A percentile compares a stretch with the other conserved stretches of the same genome.
phyloP scores from a whole-genome alignment of 2,329 filamentous ascomycete species.

The Clonostachys solani region DNA sequence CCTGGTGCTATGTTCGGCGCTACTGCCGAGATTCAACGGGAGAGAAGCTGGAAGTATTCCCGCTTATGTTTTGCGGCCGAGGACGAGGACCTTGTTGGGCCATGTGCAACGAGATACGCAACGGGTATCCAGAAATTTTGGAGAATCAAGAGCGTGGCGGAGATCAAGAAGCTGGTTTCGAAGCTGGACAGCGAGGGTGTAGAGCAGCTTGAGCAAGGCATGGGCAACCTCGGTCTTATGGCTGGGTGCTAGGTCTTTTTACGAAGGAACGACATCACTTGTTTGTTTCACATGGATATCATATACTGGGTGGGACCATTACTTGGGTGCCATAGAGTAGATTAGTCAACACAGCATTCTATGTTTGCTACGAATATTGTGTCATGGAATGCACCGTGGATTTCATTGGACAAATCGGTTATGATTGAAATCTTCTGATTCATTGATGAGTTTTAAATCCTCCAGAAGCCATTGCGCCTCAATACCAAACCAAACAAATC shows the following conservation, averaged over 20 bases:
- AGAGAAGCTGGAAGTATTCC: slow-evolving; percentile 66
- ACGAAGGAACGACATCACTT: neutral
- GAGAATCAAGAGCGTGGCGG: slow-evolving; percentile 62
- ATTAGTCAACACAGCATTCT: neutral
- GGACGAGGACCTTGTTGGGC: slow-evolving; percentile 62
- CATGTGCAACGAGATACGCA: slow-evolving; percentile 59
- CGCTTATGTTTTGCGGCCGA: slow-evolving; percentile 84
- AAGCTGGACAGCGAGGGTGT: slow-evolving; percentile 16
- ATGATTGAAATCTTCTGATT: neutral
- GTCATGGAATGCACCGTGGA: too few relatives aligned
- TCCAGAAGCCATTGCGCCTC: slow-evolving; percentile 31
- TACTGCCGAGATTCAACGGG: slow-evolving; percentile 50
- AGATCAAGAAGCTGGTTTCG: slow-evolving; percentile 59
- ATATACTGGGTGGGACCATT: too few relatives aligned
- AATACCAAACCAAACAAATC: slow-evolving; percentile 22
- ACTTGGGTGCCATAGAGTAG: too few relatives aligned
- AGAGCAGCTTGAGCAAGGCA: slow-evolving; percentile 8
- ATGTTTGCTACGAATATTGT: neutral
- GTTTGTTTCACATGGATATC: too few relatives aligned
- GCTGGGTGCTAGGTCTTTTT: slow-evolving; percentile 16
- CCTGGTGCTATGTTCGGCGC: slow-evolving; percentile 74
- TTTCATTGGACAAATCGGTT: neutral
- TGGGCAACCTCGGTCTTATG: slow-evolving; percentile 20
- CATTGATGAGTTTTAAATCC: neutral
- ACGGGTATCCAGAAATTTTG: slow-evolving; percentile 72